Conservation (phyloP, 306 rosid species). For the Trifolium dubium region DNA sequence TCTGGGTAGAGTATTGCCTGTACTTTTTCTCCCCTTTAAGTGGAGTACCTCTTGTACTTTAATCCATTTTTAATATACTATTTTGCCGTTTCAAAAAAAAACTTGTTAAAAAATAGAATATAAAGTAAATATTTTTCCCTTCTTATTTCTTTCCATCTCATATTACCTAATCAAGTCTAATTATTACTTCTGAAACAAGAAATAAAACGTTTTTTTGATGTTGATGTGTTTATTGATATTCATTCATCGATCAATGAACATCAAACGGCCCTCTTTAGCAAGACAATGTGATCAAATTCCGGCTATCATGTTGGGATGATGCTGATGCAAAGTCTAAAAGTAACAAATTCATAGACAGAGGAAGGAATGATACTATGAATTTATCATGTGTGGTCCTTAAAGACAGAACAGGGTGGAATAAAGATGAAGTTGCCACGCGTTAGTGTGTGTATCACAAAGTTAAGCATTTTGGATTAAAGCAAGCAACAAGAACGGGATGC, state of each 20-base stretch:
- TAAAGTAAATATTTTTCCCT: too few relatives aligned
- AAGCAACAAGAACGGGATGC: conserved; percentile 57
- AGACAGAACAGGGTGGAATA: conserved; percentile 29
- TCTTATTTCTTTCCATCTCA: neutral
- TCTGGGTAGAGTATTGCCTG: too few relatives aligned
- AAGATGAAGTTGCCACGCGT: conserved; percentile 45
- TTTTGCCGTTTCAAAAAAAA: too few relatives aligned
- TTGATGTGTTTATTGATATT: neutral
- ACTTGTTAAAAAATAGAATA: too few relatives aligned
- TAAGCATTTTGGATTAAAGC: conserved; percentile 45
- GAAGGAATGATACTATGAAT: conserved; percentile 32
- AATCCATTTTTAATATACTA: too few relatives aligned
- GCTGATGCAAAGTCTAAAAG: neutral
- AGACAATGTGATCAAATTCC: conserved; percentile 4
- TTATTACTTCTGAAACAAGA: neutral
- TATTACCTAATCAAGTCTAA: neutral
- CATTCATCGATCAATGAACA: neutral
- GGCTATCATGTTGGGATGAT: conserved; percentile 5
- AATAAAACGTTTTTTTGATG: neutral
- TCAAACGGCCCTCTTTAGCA: neutral
- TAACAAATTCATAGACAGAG: conserved; percentile 3
- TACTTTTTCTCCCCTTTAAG: too few relatives aligned
- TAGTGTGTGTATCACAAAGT: conserved; percentile 36
- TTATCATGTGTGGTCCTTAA: conserved; percentile 50
- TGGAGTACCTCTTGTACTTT: too few relatives aligned